Evolutionary conservation across 176 grass and related monocot species (phyloP).

Genomic region (Triticum urartu): DNA sequence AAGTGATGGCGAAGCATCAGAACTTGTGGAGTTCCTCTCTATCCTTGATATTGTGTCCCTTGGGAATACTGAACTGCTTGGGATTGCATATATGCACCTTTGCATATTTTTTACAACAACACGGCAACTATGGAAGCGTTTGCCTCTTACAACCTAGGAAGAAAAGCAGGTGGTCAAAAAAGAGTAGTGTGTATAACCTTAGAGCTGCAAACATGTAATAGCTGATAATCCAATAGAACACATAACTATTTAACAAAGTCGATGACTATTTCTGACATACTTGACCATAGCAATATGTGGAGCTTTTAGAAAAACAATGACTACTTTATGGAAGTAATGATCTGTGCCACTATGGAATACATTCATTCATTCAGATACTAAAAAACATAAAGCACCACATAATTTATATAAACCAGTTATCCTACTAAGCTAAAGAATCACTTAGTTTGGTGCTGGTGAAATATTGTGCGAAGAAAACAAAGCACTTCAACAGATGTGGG

Average conservation of each 20-base stretch:
- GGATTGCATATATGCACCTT: conserved; percentile 96
- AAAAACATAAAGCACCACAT: too few relatives aligned
- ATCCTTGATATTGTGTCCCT: conserved; percentile 45
- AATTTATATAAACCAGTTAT: too few relatives aligned
- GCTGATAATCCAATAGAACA: not conserved
- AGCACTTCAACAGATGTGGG: too few relatives aligned
- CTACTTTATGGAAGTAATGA: too few relatives aligned
- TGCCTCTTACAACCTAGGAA: conserved; percentile 67
- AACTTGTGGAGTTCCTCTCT: conserved; percentile 42
- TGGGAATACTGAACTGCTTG: conserved; percentile 68
- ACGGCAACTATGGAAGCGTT: conserved; percentile 81
- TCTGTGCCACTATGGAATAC: too few relatives aligned
- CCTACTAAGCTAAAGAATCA: too few relatives aligned
- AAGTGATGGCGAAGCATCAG: conserved; percentile 54
- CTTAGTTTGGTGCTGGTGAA: too few relatives aligned
- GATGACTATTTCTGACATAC: too few relatives aligned
- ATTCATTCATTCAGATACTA: too few relatives aligned
- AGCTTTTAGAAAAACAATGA: too few relatives aligned
- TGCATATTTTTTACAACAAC: conserved; percentile 87
- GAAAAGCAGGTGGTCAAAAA: conserved; percentile 25
- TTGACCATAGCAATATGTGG: too few relatives aligned
- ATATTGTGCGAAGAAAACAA: too few relatives aligned
- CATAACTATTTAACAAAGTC: not conserved
- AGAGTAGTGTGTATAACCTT: not conserved
- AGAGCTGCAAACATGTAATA: conserved; percentile 3